These are phyloP conservation scores for Penicillium sp. DNA, from an alignment of 2,329 filamentous ascomycete genomes.

Conservation along the genomic window DNA sequence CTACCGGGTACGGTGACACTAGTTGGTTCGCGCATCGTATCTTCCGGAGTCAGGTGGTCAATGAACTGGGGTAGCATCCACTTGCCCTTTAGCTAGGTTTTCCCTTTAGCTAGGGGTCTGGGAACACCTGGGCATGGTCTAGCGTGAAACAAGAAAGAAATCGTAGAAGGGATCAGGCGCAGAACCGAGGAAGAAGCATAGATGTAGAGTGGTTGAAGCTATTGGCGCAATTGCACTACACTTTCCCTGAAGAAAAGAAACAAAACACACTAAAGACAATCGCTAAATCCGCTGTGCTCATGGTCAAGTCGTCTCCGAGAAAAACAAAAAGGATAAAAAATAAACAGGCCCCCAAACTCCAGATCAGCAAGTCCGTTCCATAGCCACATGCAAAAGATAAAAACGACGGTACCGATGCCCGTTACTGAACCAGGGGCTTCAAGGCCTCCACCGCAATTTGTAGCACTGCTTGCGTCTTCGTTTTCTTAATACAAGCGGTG, in stretches of 20 bases:
- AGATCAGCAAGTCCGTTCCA: conserved; percentile 1
- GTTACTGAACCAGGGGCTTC: conserved; percentile 62
- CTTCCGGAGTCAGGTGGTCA: conserved; percentile 4
- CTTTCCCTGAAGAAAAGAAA: not conserved
- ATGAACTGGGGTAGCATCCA: not conserved
- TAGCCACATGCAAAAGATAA: conserved; percentile 15
- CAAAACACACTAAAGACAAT: conserved; percentile 8
- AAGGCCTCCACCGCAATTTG: conserved; percentile 71
- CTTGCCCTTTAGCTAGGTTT: not conserved
- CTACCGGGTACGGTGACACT: not conserved
- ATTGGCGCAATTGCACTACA: not conserved
- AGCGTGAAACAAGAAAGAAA: not conserved
- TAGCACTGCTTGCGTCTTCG: conserved; percentile 68
- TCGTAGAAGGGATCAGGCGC: not conserved
- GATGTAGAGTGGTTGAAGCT: not conserved
- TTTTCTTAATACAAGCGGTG: conserved; percentile 70
- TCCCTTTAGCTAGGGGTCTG: not conserved
- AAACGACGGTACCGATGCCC: not conserved
- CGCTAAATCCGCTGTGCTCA: conserved; percentile 24
- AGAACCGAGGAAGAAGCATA: not conserved
- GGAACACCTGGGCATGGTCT: not conserved
- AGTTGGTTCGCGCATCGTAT: not conserved
- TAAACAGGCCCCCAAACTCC: conserved; percentile 8
- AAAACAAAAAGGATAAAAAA: not conserved
- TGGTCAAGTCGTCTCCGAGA: conserved; percentile 11